Percentiles rank a stretch among this genome's conserved stretches.
Evolutionary conservation across 1,284 basidiomycete genomes (phyloP).

Genomic region (Cryptococcus sp.): DNA sequence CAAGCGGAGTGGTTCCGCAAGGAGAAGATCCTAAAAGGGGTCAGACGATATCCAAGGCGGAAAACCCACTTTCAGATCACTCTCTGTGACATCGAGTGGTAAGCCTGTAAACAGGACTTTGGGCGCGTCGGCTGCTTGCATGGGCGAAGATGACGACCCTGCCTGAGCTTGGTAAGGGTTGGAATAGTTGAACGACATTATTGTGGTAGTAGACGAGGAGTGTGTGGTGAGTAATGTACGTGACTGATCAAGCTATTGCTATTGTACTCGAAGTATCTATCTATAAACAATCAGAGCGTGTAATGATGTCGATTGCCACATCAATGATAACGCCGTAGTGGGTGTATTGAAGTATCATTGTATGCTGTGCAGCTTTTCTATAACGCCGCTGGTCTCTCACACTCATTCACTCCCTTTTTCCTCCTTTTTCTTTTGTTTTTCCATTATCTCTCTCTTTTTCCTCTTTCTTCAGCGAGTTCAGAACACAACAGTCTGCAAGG

Average conservation of each 20-base stretch:
- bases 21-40: conserved; percentile 32
- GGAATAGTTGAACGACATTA: conserved; percentile 22
- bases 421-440: conserved; percentile 13
- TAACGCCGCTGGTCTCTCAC: background rate
- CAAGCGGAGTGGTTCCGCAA: conserved; percentile 31
- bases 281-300: background rate
- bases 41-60: background rate
- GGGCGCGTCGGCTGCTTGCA: conserved; percentile 18
- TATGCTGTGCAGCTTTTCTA: background rate
- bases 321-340: conserved; percentile 1
- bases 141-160: background rate
- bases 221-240: background rate
- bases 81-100: conserved; percentile 40
- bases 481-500: conserved; percentile 20
- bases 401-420: conserved; percentile 7
- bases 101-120: conserved; percentile 45
- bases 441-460: conserved; percentile 9
- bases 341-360: too few species aligned
- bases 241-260: background rate
- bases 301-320: conserved; percentile 5
- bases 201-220: background rate
- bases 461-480: conserved; percentile 3
- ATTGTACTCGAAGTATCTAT: background rate
- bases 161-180: conserved; percentile 17
- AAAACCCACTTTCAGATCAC: conserved; percentile 38